Conservation (phyloP, 345 rosid genomes). For the Salix koriyanagi region DNA sequence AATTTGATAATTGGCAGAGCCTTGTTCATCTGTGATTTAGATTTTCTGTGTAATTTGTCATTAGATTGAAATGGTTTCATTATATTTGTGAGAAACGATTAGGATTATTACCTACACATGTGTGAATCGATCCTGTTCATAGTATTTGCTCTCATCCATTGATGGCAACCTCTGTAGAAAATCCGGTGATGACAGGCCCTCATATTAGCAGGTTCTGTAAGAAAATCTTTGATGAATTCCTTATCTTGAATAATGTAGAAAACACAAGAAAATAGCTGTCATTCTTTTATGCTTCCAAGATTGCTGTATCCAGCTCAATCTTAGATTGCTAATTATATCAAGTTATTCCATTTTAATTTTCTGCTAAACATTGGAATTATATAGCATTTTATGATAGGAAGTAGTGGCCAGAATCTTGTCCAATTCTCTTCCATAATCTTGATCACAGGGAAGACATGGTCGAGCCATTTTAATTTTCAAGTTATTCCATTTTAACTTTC, state of each 20-base stretch:
- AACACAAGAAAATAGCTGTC: not conserved
- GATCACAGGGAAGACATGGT: conserved; percentile 21
- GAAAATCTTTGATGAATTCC: not conserved
- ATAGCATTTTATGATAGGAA: not conserved
- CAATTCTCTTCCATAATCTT: not conserved
- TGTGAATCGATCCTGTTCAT: not conserved
- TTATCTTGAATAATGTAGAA: not conserved
- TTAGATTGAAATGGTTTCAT: not conserved
- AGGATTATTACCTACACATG: no score
- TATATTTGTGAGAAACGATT: not conserved
- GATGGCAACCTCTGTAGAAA: not conserved
- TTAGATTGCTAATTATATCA: not conserved
- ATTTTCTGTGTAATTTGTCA: not conserved
- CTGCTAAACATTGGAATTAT: not conserved
- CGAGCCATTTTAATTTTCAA: conserved; percentile 12
- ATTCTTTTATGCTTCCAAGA: not conserved
- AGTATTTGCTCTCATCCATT: not conserved
- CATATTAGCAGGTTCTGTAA: not conserved
- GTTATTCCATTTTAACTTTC: no score
- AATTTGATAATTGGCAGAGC: not conserved
- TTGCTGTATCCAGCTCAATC: not conserved
- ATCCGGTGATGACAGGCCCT: not conserved
- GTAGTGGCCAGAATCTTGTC: not conserved
- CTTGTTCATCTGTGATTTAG: not conserved
- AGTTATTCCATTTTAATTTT: no score